Evolutionary conservation across 2,329 filamentous ascomycete genomes (phyloP).

Genomic region (Emmonsiellopsis sp.): DNA sequence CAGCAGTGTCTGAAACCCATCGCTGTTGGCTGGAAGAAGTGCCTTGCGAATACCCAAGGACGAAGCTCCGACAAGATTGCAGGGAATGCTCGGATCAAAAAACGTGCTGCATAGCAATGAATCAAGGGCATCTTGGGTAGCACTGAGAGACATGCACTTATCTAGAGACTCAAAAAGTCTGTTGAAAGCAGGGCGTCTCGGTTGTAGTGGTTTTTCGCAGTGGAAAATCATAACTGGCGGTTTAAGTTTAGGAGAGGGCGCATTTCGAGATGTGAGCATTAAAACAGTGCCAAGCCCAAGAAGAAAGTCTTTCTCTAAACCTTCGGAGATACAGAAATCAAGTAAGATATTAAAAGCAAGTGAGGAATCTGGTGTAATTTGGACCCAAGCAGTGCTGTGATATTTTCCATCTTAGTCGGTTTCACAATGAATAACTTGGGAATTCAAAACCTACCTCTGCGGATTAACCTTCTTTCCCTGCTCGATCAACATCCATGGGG

Average conservation of each 20-base stretch:
- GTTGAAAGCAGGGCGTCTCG: slow-evolving; percentile 1
- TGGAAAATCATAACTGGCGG: slow-evolving; percentile 7
- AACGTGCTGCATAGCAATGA: slow-evolving; percentile 17
- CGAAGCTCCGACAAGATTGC: slow-evolving; percentile 14
- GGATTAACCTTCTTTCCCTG: not conserved
- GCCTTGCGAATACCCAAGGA: slow-evolving; percentile 13
- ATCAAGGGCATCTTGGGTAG: slow-evolving; percentile 15
- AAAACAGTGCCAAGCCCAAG: slow-evolving; percentile 6
- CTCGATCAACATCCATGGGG: slow-evolving; percentile 5
- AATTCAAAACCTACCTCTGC: slow-evolving; percentile 4
- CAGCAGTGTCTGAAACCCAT: slow-evolving; percentile 3
- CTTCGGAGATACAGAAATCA: slow-evolving; percentile 12
- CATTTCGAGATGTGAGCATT: slow-evolving; percentile 10
- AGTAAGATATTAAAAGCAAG: slow-evolving; percentile 12
- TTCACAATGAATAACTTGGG: too few relatives aligned
- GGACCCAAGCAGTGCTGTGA: not conserved
- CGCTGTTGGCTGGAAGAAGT: slow-evolving; percentile 5
- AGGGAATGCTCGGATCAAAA: slow-evolving; percentile 17
- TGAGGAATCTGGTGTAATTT: slow-evolving; percentile 7
- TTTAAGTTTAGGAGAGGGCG: slow-evolving; percentile 7
- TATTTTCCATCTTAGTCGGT: not conserved
- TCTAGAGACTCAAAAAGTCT: slow-evolving; percentile 11
- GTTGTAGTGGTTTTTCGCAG: not conserved
- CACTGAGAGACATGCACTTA: slow-evolving; percentile 15
- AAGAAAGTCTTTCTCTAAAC: slow-evolving; percentile 10